These are phyloP conservation scores for Stachybotrys chartarum DNA, from an alignment of 2,329 filamentous ascomycete species.

Conservation along the genomic window DNA sequence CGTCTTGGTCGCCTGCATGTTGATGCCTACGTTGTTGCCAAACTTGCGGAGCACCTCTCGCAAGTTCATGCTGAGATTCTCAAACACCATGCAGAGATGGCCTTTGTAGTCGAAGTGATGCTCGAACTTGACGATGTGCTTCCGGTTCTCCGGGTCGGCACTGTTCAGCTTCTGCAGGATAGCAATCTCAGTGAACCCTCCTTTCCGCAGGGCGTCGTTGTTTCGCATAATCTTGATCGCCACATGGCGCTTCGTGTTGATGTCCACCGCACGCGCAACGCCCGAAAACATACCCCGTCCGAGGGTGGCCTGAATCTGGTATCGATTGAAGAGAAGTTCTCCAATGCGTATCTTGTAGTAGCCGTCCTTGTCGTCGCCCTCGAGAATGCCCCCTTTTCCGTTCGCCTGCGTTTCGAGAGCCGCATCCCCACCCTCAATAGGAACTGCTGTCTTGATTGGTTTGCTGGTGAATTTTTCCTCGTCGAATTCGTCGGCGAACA, in stretches of 20 bases:
- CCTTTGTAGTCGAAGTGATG: constrained; percentile 88
- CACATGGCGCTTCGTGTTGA: constrained; percentile 66
- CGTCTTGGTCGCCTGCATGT: constrained; percentile 74
- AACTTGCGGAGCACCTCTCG: constrained; percentile 94
- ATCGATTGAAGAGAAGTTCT: constrained; percentile 82
- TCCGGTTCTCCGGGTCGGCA: constrained; percentile 80
- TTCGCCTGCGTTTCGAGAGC: constrained; percentile 47
- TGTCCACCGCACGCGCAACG: constrained; percentile 82
- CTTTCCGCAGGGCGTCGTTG: constrained; percentile 87
- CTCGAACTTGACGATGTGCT: constrained; percentile 84
- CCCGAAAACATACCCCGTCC: constrained; percentile 96
- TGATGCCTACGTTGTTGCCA: constrained; percentile 78
- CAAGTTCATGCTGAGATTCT: constrained; percentile 88
- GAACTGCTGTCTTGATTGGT: constrained; percentile 23
- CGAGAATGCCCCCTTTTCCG: constrained; percentile 71
- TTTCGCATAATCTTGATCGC: constrained; percentile 98
- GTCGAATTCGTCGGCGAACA: constrained; percentile 40
- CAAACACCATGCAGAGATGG: constrained; percentile 94
- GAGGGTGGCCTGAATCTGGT: constrained; percentile 79
- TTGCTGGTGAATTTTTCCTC: constrained; percentile 57
- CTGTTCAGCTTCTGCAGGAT: constrained; percentile 83
- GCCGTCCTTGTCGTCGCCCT: constrained; percentile 89
- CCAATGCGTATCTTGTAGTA: constrained; percentile 95
- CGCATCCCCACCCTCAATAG: constrained; percentile 36
- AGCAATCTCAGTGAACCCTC: constrained; percentile 88